These are phyloP conservation scores for Collybiopsis confluens DNA, from an alignment of 768 basidiomycete species.

Conservation along the genomic window DNA sequence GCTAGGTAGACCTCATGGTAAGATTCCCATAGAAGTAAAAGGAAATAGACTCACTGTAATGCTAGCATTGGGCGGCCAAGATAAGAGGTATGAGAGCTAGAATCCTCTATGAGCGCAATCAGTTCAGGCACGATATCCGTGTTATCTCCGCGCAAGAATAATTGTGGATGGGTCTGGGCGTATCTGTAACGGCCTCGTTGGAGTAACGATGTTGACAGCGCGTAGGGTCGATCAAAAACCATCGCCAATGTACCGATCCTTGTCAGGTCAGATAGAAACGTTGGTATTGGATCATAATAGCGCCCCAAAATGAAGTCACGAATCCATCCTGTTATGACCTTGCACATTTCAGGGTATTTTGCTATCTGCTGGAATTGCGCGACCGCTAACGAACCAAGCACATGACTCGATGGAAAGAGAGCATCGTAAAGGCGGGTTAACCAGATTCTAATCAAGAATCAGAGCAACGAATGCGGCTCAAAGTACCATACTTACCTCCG, in stretches of 20 bases:
- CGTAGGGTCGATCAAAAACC: conserved; percentile 27
- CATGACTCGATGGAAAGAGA: conserved; percentile 41
- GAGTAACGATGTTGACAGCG: conserved; percentile 28
- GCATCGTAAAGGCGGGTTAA: conserved; percentile 43
- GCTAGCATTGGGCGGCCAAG: not conserved
- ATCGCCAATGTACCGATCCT: conserved; percentile 34
- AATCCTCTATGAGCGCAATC: conserved; percentile 8
- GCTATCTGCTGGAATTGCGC: conserved; percentile 34
- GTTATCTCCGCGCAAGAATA: conserved; percentile 13
- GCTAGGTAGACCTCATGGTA: too few relatives aligned
- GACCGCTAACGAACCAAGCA: conserved; percentile 38
- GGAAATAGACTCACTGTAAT: not conserved
- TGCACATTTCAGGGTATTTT: conserved; percentile 30
- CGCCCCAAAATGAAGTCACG: conserved; percentile 33
- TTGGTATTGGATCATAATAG: conserved; percentile 15
- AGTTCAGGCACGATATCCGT: conserved; percentile 16
- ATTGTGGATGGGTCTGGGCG: conserved; percentile 11
- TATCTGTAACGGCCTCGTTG: conserved; percentile 25
- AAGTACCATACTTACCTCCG: not conserved
- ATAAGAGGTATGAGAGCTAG: not conserved
- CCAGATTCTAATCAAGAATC: conserved; percentile 35
- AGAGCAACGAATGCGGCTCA: too few relatives aligned
- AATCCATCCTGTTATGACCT: conserved; percentile 42
- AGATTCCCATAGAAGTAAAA: not conserved
- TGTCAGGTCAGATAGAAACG: conserved; percentile 38